A percentile compares a stretch with the other conserved stretches of the same genome.
phyloP scores from a whole-genome alignment of 2,329 filamentous ascomycete species.

The Paradendryphiella salina region DNA sequence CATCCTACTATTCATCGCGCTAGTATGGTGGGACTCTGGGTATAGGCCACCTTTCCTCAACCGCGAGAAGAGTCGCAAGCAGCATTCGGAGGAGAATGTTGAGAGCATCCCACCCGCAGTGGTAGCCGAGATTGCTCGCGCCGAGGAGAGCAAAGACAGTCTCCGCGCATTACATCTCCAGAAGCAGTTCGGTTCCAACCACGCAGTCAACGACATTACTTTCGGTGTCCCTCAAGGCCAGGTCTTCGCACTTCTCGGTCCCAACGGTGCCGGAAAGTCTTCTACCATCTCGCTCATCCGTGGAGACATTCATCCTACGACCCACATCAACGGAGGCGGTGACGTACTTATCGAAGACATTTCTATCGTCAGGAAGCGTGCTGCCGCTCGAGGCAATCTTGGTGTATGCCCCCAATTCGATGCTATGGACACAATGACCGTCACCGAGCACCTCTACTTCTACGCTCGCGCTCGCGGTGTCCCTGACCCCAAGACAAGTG shows the following conservation, averaged over 20 bases:
- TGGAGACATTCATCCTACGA: slow-evolving; percentile 78
- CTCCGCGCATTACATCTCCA: slow-evolving; percentile 79
- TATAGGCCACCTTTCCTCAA: slow-evolving; percentile 59
- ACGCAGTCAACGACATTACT: slow-evolving; percentile 82
- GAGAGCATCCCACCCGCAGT: slow-evolving; percentile 60
- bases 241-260: slow-evolving; percentile 85
- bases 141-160: slow-evolving; percentile 66
- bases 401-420: slow-evolving; percentile 82
- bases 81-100: slow-evolving; percentile 50
- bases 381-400: slow-evolving; percentile 72
- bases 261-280: slow-evolving; percentile 89
- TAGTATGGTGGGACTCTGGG: slow-evolving; percentile 82
- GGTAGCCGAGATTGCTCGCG: slow-evolving; percentile 64
- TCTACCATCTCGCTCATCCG: slow-evolving; percentile 88
- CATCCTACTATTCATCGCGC: slow-evolving; percentile 67
- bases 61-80: slow-evolving; percentile 37
- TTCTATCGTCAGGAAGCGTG: slow-evolving; percentile 72
- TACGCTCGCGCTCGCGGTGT: slow-evolving; percentile 86
- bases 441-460: slow-evolving; percentile 81
- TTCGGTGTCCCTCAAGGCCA: slow-evolving; percentile 80
- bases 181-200: slow-evolving; percentile 73
- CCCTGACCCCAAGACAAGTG: slow-evolving; percentile 73
- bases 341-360: slow-evolving; percentile 79
- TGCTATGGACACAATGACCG: slow-evolving; percentile 89
- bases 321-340: slow-evolving; percentile 61